Evolutionary conservation across 2,329 filamentous ascomycete genomes (phyloP).

Genomic region (Fusarium devonianum): DNA sequence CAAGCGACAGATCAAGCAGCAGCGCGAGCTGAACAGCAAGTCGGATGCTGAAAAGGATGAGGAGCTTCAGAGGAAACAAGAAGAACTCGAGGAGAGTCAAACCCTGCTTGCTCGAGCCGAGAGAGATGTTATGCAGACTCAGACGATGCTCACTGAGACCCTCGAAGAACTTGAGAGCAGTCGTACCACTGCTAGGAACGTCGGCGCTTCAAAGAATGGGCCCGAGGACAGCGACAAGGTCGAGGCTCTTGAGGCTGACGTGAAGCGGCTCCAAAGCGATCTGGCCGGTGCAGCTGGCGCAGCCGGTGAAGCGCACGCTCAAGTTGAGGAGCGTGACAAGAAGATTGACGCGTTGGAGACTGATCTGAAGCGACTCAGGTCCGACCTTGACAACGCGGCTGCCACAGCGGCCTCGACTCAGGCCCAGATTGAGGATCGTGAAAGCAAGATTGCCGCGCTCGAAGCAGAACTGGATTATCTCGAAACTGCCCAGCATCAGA

Average conservation of each 20-base stretch:
- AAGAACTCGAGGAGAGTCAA: constrained; percentile 60
- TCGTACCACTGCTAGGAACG: constrained; percentile 32
- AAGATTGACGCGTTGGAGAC: constrained; percentile 51
- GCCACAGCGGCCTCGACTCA: constrained; percentile 17
- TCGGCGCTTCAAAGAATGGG: constrained; percentile 32
- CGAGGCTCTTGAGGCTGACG: constrained; percentile 48
- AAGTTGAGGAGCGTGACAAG: constrained; percentile 48
- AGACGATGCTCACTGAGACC: constrained; percentile 58
- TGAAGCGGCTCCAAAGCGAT: constrained; percentile 45
- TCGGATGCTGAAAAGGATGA: constrained; percentile 76
- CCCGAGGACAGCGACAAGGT: constrained; percentile 47
- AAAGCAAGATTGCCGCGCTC: constrained; percentile 31
- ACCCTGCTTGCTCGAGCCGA: constrained; percentile 48
- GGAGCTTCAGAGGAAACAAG: constrained; percentile 65
- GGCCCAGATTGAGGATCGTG: constrained; percentile 33
- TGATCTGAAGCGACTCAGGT: constrained; percentile 27
- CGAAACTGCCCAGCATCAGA: constrained; percentile 24
- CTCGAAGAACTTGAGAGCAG: constrained; percentile 57
- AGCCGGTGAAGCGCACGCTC: constrained; percentile 37
- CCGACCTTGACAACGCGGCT: constrained; percentile 29
- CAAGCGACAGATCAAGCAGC: constrained; percentile 92
- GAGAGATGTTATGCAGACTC: constrained; percentile 49
- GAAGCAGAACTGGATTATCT: constrained; percentile 29
- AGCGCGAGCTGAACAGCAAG: constrained; percentile 89
- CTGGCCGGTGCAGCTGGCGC: constrained; percentile 32